These are phyloP conservation scores for Elsinoe arachidis DNA, from an alignment of 2,329 filamentous ascomycete genomes.

Conservation along the genomic window DNA sequence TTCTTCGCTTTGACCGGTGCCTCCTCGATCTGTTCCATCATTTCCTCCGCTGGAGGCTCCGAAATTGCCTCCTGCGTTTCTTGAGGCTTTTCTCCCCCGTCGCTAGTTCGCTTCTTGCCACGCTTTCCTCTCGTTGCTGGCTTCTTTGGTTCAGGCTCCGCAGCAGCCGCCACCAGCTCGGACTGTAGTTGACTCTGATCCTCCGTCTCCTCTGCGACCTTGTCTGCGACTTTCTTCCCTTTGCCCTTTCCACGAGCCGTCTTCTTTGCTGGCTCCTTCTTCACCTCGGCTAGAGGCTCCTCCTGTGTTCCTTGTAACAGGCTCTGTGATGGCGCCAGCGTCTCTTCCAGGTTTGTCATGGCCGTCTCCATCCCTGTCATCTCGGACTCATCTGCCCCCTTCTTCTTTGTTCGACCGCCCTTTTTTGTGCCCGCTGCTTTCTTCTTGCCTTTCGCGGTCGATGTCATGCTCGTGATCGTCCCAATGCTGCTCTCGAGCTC, in stretches of 20 bases:
- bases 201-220: constrained; percentile 15
- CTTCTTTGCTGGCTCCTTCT: constrained; percentile 16
- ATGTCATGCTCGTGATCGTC: constrained; percentile 35
- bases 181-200: constrained; percentile 24
- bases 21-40: constrained; percentile 2
- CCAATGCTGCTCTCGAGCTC: constrained; percentile 51
- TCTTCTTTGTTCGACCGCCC: constrained; percentile 23
- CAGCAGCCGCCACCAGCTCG: constrained; percentile 17
- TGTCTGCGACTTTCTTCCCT: constrained; percentile 12
- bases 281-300: constrained; percentile 18
- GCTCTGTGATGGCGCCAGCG: neutral
- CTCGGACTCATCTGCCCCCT: constrained; percentile 14
- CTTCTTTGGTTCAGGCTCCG: constrained; percentile 27
- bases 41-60: neutral
- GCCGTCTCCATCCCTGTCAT: constrained; percentile 8
- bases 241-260: constrained; percentile 12
- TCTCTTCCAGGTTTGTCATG: constrained; percentile 5
- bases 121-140: constrained; percentile 21
- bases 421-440: constrained; percentile 36
- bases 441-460: constrained; percentile 25
- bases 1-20: constrained; percentile 15
- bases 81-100: constrained; percentile 22
- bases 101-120: constrained; percentile 32
- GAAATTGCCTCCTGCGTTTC: neutral
- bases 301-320: constrained; percentile 1